These are phyloP conservation scores for Venturia nashicola DNA, from an alignment of 2,329 filamentous ascomycete genomes.

Conservation along the genomic window DNA sequence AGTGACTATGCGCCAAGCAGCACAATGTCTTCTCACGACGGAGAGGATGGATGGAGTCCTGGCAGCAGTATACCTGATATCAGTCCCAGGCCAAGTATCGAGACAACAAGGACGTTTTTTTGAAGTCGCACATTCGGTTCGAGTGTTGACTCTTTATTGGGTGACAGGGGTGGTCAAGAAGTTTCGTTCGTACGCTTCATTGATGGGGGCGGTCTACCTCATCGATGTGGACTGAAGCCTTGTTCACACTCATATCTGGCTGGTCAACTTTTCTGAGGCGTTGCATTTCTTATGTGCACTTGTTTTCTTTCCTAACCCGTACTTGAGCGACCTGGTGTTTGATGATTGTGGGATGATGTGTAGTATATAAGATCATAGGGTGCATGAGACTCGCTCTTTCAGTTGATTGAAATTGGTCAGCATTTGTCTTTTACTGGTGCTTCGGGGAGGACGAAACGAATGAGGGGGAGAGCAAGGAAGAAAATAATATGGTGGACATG, in stretches of 20 bases:
- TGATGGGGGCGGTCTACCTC: not conserved
- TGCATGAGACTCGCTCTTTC: not conserved
- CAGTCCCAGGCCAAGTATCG: constrained; percentile 5
- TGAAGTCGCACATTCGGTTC: not conserved
- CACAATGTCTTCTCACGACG: constrained; percentile 12
- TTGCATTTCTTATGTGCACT: not conserved
- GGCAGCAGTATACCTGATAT: constrained; percentile 9
- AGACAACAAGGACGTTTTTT: constrained; percentile 7
- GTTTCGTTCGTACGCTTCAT: not conserved
- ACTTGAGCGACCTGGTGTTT: not conserved
- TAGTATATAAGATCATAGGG: not conserved
- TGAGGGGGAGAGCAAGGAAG: not conserved
- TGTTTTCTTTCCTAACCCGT: not conserved
- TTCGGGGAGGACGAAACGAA: not conserved
- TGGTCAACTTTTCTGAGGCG: not conserved
- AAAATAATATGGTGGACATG: not conserved
- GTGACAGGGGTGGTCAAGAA: too few species aligned
- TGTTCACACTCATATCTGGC: not conserved
- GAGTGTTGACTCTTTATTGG: not conserved
- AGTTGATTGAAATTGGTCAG: not conserved
- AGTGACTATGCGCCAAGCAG: constrained; percentile 2
- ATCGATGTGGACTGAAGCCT: too few species aligned
- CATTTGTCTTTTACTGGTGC: not conserved
- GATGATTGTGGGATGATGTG: not conserved
- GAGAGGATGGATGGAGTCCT: constrained; percentile 7